Evolutionary conservation across 2,329 filamentous ascomycete genomes (phyloP), one percentile per base, ranked within the genome.

Genomic region (Fusarium bulbicola): DNA sequence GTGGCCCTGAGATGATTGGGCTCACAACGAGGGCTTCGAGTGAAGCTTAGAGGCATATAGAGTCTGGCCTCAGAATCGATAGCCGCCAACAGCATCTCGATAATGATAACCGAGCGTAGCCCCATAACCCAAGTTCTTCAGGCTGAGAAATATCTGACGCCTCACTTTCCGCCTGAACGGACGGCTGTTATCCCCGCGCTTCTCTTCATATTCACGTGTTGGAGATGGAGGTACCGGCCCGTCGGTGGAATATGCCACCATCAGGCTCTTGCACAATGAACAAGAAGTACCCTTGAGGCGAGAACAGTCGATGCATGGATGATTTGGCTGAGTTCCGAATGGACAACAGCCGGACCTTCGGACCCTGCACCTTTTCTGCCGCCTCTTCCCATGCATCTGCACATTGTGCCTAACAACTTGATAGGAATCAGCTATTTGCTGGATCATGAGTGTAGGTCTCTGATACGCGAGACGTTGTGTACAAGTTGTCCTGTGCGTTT

Each of bases 61-160:
- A 63, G 62, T 71, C 70, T 49, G 70, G 70, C 74, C 74, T 76
- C 74, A 74, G 63, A 76, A 54, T 46, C n/a, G 34, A 53, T 49
- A 46, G 43, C 45, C 43, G 42, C 43, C 62, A 62, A 56, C 66
- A 49, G 50, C 59, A 58, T 30, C 39, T 49, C 56, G 36, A 49
- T 32, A 36, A 30, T 28, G 56, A 42, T 39, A 49, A 43, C 50
- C 63, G 46, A 62, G 34, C 63, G 54, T 61, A 56, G 56, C 36
- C 58, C 62, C 49, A 49, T 66, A 49, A 37, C 42, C 46, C 32
- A 54, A 56, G 21, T 56, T 63, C 45, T 56, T 63, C 45, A 61
- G 52, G 57, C 60, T 47, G 45, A 65, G 46, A 59, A 54, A 62
- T 39, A 40, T 20, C 53, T 47, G 61, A 57, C 68, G 70, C 70